These are phyloP conservation scores for Pyronema domesticum DNA, from an alignment of 495 filamentous ascomycete species.

Conservation along the genomic window DNA sequence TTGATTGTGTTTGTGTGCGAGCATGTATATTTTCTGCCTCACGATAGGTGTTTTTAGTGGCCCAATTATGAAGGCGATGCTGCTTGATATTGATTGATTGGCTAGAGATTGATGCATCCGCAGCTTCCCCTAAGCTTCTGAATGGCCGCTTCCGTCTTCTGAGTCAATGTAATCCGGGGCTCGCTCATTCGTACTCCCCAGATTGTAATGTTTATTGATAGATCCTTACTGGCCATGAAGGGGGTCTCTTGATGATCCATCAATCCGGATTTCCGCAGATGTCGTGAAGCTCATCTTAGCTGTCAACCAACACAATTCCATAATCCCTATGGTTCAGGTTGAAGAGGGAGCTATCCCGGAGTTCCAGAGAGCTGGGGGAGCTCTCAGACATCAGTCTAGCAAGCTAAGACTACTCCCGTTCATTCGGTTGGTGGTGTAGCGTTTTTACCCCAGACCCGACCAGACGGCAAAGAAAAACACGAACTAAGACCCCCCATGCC, in stretches of 20 bases:
- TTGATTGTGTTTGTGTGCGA: neutral
- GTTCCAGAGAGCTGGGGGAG: neutral
- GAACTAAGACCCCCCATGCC: neutral
- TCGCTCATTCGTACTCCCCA: too few relatives aligned
- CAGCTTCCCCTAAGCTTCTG: too few relatives aligned
- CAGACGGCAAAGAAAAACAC: neutral
- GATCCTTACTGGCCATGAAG: too few relatives aligned
- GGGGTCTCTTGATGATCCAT: too few relatives aligned
- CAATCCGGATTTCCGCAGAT: too few relatives aligned
- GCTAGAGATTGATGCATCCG: too few relatives aligned
- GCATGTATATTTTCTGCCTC: neutral
- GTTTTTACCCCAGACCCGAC: neutral
- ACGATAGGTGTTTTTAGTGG: neutral
- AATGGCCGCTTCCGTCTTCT: too few relatives aligned
- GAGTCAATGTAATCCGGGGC: too few relatives aligned
- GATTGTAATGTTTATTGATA: too few relatives aligned
- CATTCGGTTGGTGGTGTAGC: neutral
- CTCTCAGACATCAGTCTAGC: neutral
- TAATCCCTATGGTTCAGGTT: neutral
- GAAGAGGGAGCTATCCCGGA: neutral
- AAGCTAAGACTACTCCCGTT: neutral
- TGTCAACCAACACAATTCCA: neutral
- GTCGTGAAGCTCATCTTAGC: neutral
- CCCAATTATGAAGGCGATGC: neutral
- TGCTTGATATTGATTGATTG: too few relatives aligned